Base-by-base conservation (phyloP, 495 filamentous ascomycete genomes). In the Trichoderma virens region DNA sequence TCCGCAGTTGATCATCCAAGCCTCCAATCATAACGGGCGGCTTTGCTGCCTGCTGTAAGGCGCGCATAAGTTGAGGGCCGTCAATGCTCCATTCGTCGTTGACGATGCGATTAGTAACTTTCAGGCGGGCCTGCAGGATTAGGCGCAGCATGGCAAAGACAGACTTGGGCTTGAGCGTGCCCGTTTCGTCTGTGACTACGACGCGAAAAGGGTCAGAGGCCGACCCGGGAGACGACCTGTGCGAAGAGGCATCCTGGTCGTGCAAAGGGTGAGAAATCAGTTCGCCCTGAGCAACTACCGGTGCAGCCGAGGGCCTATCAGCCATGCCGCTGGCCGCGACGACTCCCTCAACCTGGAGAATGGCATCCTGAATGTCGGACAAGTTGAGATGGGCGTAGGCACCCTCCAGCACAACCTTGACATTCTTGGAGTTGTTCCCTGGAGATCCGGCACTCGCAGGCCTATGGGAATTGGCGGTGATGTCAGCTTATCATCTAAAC, bases 11-110 rank as follows among this genome's bases (percentile, higher is more conserved):
- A 31, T 69, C 64, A 1, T 59, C 35, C 4, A 64, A 59, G 63
- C 35, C 30, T 35, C 41, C 6, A 62, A 62, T 68, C 70, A 73
- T 56, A 16, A 25, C 23, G 30, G 51, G 51, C 13, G 51, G 51
- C 11, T n/a, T 23, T 9, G 51, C 25, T 2, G 51, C 51, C n/a
- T 7, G 31, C 27, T 43, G 59, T 28, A 31, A 56, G 18, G 39
- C 28, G 38, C 59, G 30, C 38, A 62, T 28, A 16, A 62, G 39
- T 43, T 45, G 61, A 30, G 61, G 34, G 27, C 34, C 61, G 25
- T 62, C 61, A 5, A 62, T 30, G 34, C n/a, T 43, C 61, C 61
- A 62, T 30, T 62, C 61, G 38, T 62, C 61, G 16, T 30, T 41
- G 35, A 41, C 35, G 0, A 56, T 56, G 51, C 23, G 51, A 56